A percentile compares a stretch with the other conserved stretches of the same genome.
phyloP scores from a whole-genome alignment of 176 grass and related monocot genomes.

The Puccinellia tenuiflora region DNA sequence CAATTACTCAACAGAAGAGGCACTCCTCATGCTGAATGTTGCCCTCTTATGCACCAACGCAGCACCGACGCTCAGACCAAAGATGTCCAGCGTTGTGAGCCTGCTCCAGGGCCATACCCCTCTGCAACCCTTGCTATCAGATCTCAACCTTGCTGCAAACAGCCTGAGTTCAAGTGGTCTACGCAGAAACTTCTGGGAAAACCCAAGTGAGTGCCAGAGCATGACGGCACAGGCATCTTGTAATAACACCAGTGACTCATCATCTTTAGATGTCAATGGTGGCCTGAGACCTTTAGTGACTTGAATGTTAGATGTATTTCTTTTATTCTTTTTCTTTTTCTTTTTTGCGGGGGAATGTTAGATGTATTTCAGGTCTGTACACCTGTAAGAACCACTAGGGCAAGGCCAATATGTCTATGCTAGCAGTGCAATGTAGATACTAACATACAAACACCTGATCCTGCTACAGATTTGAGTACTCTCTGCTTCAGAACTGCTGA shows the following conservation, averaged over 20 bases:
- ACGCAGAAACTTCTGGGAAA: conserved; percentile 71
- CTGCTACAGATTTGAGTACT: background rate
- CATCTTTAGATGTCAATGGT: conserved; percentile 16
- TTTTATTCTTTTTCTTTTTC: no score
- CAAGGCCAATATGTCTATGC: background rate
- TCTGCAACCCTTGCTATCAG: conserved; percentile 53
- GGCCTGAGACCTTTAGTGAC: conserved; percentile 22
- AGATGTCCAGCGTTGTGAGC: conserved; percentile 77
- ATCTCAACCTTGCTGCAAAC: conserved; percentile 42
- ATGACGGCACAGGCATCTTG: conserved; percentile 31
- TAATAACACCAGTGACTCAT: conserved; percentile 27
- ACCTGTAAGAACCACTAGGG: conserved; percentile 23
- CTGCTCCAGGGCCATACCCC: conserved; percentile 65
- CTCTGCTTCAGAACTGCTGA: conserved; percentile 1
- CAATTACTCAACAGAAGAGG: conserved; percentile 74
- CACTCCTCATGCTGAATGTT: conserved; percentile 65
- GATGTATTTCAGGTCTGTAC: conserved; percentile 1
- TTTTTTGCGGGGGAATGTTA: no score
- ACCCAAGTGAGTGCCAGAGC: conserved; percentile 40
- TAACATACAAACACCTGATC: background rate
- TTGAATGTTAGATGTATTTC: background rate
- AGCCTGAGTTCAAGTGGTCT: conserved; percentile 31
- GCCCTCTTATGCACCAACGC: conserved; percentile 72
- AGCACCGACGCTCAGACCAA: conserved; percentile 81
- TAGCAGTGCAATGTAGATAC: conserved; percentile 7